A percentile compares a stretch with the other conserved stretches of the same genome.
These are phyloP conservation scores for Thamnidium elegans DNA, from an alignment of 192 early-diverging fungal genomes.

Conservation along the genomic window DNA sequence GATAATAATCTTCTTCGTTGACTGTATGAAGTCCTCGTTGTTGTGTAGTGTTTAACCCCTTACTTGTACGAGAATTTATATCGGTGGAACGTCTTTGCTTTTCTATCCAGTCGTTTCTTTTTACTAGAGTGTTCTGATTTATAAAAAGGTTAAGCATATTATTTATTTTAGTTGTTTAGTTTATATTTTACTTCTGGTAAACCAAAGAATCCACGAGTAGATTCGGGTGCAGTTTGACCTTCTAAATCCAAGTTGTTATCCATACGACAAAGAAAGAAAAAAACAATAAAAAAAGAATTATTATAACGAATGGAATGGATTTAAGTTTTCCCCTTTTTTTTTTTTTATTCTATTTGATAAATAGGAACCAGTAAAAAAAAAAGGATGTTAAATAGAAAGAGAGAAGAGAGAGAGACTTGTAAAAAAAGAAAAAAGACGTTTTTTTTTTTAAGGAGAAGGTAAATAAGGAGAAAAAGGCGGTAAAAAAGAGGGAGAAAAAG, in stretches of 20 bases:
- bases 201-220: constrained; percentile 40
- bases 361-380: background rate
- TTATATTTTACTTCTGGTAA: constrained; percentile 19
- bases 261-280: constrained; percentile 4
- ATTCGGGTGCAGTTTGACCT: constrained; percentile 42
- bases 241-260: constrained; percentile 21
- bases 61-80: background rate
- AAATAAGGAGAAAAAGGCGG: background rate
- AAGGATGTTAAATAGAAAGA: background rate
- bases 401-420: background rate
- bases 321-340: background rate
- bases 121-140: background rate
- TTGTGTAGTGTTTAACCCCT: background rate
- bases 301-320: background rate
- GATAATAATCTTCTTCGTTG: constrained; percentile 18
- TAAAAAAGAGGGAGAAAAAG: too few species aligned
- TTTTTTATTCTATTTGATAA: background rate
- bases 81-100: constrained; percentile 8
- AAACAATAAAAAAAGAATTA: constrained; percentile 6
- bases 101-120: constrained; percentile 9
- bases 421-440: too few species aligned
- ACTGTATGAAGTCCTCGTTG: constrained; percentile 22
- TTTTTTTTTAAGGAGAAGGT: background rate
- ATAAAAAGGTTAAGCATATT: too few species aligned
- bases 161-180: too few species aligned